Evolutionary conservation across 1,284 basidiomycete genomes (phyloP).

Genomic region (Athelia psychrophila): DNA sequence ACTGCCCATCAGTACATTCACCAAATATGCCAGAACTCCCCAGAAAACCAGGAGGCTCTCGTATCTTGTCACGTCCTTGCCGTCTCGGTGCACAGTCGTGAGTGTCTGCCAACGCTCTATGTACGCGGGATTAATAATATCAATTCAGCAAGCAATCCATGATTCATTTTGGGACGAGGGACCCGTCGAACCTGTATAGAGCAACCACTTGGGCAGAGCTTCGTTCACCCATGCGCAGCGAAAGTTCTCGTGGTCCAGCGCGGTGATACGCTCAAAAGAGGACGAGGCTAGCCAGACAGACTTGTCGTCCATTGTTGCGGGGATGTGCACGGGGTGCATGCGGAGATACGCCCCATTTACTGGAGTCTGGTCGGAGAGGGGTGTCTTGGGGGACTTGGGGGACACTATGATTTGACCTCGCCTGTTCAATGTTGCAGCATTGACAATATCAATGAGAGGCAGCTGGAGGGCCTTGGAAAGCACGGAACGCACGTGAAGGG

Average conservation of each 20-base stretch:
- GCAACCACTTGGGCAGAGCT: constrained; percentile 43
- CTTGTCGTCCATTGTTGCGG: constrained; percentile 46
- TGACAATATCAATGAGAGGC: constrained; percentile 1
- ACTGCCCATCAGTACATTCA: constrained; percentile 41
- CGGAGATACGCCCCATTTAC: constrained; percentile 42
- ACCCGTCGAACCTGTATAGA: constrained; percentile 34
- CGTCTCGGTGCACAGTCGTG: constrained; percentile 28
- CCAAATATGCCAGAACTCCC: constrained; percentile 52
- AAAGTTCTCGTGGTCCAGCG: constrained; percentile 47
- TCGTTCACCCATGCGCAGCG: constrained; percentile 53
- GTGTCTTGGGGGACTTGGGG: constrained; percentile 25
- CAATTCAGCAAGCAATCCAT: no score
- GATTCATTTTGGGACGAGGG: no score
- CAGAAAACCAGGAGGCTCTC: constrained; percentile 62
- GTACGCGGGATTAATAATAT: no score
- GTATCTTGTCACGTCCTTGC: constrained; percentile 42
- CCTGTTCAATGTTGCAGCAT: constrained; percentile 17
- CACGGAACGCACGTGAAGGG: no score
- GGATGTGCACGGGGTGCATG: constrained; percentile 54
- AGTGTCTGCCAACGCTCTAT: constrained; percentile 66
- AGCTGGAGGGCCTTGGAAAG: no score
- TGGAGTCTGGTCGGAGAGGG: constrained; percentile 46
- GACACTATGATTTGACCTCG: constrained; percentile 51
- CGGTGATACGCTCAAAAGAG: constrained; percentile 39
- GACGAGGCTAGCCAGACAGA: constrained; percentile 31